Conservation (phyloP, 108 stramenopile genomes). For the Cyclotella sp. region DNA sequence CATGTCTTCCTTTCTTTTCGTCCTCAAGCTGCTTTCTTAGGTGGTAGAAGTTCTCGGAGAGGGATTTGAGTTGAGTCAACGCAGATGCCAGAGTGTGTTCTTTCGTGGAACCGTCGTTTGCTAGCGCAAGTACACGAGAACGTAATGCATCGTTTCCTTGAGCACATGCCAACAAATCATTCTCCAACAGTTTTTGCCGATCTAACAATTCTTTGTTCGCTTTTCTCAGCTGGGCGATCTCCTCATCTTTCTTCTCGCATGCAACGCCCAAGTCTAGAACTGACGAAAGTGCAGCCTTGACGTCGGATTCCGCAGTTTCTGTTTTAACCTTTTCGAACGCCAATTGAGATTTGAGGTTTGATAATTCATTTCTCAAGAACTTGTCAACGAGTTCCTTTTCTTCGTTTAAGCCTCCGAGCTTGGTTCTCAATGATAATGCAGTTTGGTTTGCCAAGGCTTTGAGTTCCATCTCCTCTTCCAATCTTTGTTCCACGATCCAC, state of each 20-base stretch:
- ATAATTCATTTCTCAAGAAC: conserved; percentile 6
- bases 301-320: neutral
- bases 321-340: conserved; percentile 2
- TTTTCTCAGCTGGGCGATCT: conserved; percentile 13
- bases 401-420: conserved; percentile 6
- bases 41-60: conserved; percentile 25
- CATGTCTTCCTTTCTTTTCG: conserved; percentile 7
- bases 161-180: conserved; percentile 11
- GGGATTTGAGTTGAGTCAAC: conserved; percentile 25
- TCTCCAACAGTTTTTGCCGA: conserved; percentile 8
- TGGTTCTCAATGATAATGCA: neutral
- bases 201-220: conserved; percentile 2
- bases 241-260: conserved; percentile 6
- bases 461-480: conserved; percentile 35
- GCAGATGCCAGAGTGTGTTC: conserved; percentile 28
- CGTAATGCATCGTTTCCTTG: conserved; percentile 23
- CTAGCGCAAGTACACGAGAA: neutral
- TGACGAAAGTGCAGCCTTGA: conserved; percentile 2
- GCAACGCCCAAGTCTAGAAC: conserved; percentile 8
- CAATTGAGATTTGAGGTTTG: conserved; percentile 18
- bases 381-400: conserved; percentile 9
- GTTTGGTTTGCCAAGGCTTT: conserved; percentile 19
- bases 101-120: conserved; percentile 14
- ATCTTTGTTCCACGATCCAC: conserved; percentile 14
- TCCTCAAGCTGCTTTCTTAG: conserved; percentile 13